Evolutionary conservation across 495 filamentous ascomycete genomes (phyloP), one percentile per base, ranked within the genome.

Genomic region (Podospora pseudopauciseta): DNA sequence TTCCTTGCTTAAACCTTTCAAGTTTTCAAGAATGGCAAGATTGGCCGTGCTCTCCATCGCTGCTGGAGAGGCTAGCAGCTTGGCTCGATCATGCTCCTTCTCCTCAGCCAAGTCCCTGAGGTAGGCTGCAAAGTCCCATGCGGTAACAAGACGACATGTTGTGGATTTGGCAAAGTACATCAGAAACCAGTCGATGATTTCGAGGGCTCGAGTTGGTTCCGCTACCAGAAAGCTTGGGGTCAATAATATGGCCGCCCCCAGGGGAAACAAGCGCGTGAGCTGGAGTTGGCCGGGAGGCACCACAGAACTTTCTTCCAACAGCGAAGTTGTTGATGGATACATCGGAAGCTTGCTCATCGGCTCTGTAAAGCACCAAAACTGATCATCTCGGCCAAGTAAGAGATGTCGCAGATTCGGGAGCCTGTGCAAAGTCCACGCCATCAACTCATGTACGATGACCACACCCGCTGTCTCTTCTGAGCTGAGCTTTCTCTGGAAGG

Each of bases 161-260:
- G 64, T 64, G 9, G 30, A 39, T 66, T 68, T 65, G 67, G 72
- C 75, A 15, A 18, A 63, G 39, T 72, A 77, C 20, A 70, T 76
- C 13, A 67, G 59, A 63, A 90, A 90, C 88, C 88, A 91, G 1
- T 77, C 73, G 4, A 92, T 68, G n/a, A 90, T 79, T 4, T 83
- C 74, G 13, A 80, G 73, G 3, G 86, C 79, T 55, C 77, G 81
- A 3, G 79, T 72, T 0, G 86, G 83, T 26, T 88, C 83, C 0
- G 79, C 78, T 65, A 87, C 69, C 54, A 87, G 76, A 57, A 90
- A 83, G 65, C 88, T 89, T 49, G 90, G 88, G 0, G 89, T 89
- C 5, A 93, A 71, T 0, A 92, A 74, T 26, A 89, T 83, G 0
- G 81, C 86, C 5, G 78, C 76, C 5, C 89, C 87, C 28, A 78